Conservation (phyloP, 164 flowering plant species). For the Warburgia ugandensis region DNA sequence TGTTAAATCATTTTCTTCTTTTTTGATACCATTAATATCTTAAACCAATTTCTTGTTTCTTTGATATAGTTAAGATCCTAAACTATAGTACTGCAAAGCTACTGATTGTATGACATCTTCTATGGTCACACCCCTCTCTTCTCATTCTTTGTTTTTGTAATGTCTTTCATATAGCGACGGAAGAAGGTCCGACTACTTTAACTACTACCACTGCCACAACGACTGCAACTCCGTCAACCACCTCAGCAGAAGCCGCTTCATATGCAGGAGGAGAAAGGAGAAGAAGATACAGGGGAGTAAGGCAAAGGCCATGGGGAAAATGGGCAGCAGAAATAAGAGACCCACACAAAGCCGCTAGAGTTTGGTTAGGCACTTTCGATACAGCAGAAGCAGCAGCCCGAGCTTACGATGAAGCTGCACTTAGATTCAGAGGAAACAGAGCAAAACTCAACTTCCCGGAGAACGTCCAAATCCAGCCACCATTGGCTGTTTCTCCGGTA, state of each 20-base stretch:
- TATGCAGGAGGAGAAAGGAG: slow-evolving; percentile 36
- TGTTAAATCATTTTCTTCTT: neutral
- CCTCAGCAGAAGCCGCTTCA: slow-evolving; percentile 5
- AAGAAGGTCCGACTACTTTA: slow-evolving; percentile 3
- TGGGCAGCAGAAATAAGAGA: slow-evolving; percentile 88
- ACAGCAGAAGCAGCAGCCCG: slow-evolving; percentile 78
- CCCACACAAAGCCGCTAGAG: slow-evolving; percentile 74
- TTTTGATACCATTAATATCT: too few species aligned
- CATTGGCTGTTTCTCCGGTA: slow-evolving; percentile 9
- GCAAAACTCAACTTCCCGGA: slow-evolving; percentile 81
- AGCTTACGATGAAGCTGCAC: slow-evolving; percentile 78
- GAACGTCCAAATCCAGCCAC: slow-evolving; percentile 32
- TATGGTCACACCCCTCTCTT: too few species aligned
- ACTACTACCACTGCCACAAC: neutral
- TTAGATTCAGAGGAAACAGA: slow-evolving; percentile 62
- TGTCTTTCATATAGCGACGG: neutral
- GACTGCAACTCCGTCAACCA: neutral
- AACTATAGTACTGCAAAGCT: too few species aligned
- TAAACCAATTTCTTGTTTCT: too few species aligned
- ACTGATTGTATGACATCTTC: too few species aligned
- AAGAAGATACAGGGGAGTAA: slow-evolving; percentile 62
- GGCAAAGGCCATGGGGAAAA: slow-evolving; percentile 84
- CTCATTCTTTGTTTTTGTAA: neutral
- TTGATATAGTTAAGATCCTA: too few species aligned
- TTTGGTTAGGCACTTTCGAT: slow-evolving; percentile 78